Percentiles rank a stretch among this genome's conserved stretches.
phyloP scores from a whole-genome alignment of 257 asterid species.

The Jasminum sambac region DNA sequence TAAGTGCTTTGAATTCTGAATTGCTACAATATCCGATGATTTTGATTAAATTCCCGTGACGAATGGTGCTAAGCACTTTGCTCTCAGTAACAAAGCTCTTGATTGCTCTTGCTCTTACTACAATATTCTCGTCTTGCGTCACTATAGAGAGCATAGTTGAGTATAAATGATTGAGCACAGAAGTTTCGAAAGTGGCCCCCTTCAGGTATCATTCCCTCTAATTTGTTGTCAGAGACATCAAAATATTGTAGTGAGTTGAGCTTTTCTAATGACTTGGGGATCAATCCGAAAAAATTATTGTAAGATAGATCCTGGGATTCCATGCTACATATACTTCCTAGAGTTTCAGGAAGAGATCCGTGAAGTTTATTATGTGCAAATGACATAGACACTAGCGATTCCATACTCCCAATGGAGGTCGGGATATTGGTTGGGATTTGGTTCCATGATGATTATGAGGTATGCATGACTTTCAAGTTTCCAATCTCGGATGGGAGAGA shows the following conservation, averaged over 20 bases:
- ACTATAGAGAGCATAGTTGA: slow-evolving; percentile 14
- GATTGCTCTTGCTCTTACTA: neutral
- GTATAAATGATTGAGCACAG: slow-evolving; percentile 8
- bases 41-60: slow-evolving; percentile 13
- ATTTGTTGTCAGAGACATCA: slow-evolving; percentile 20
- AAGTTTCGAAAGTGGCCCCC: slow-evolving; percentile 19
- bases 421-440: neutral
- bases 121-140: neutral
- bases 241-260: slow-evolving; percentile 8
- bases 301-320: slow-evolving; percentile 13
- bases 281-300: slow-evolving; percentile 19
- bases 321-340: neutral
- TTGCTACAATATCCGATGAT: slow-evolving; percentile 16
- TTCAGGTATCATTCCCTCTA: slow-evolving; percentile 19
- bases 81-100: slow-evolving; percentile 12
- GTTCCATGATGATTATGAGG: neutral
- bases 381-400: neutral
- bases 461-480: neutral
- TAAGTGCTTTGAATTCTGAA: slow-evolving; percentile 15
- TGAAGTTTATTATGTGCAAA: too few relatives aligned
- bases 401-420: neutral
- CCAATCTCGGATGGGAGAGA: slow-evolving; percentile 1
- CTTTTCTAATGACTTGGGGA: slow-evolving; percentile 21
- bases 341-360: slow-evolving; percentile 4
- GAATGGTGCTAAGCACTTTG: slow-evolving; percentile 11